Percentiles rank a stretch among this genome's conserved stretches.
phyloP scores from a whole-genome alignment of 257 asterid genomes.

The Solanum pimpinellifolium region DNA sequence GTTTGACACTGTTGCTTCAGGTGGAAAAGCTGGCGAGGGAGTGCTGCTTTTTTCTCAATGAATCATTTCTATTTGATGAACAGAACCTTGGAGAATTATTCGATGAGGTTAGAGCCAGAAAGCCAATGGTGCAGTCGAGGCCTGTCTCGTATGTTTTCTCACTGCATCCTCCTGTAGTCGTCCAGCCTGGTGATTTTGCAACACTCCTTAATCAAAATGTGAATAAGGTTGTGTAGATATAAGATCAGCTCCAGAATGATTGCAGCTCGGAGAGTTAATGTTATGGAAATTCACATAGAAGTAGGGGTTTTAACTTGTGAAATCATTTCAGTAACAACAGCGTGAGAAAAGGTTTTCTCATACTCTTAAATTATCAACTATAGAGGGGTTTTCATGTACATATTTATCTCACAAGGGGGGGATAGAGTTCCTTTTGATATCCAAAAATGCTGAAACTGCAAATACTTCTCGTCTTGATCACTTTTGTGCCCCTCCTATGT shows the following conservation, averaged over 20 bases:
- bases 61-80: constrained; percentile 62
- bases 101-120: constrained; percentile 31
- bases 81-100: constrained; percentile 48
- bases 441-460: background rate
- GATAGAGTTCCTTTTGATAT: background rate
- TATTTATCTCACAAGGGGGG: background rate
- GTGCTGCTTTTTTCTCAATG: constrained; percentile 56
- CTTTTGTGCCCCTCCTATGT: background rate
- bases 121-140: constrained; percentile 34
- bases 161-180: constrained; percentile 33
- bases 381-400: background rate
- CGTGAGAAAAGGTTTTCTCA: background rate
- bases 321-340: background rate
- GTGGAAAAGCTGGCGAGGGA: constrained; percentile 75
- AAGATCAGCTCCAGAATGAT: background rate
- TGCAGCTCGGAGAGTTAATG: background rate
- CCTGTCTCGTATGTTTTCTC: constrained; percentile 63
- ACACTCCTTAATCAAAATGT: constrained; percentile 3
- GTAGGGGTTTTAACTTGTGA: background rate
- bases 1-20: constrained; percentile 25
- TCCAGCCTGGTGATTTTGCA: constrained; percentile 23
- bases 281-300: background rate
- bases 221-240: background rate
- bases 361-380: background rate
- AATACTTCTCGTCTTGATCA: background rate